Evolutionary conservation across 139 green algal genomes (phyloP).

Genomic region (Closterium sp.): DNA sequence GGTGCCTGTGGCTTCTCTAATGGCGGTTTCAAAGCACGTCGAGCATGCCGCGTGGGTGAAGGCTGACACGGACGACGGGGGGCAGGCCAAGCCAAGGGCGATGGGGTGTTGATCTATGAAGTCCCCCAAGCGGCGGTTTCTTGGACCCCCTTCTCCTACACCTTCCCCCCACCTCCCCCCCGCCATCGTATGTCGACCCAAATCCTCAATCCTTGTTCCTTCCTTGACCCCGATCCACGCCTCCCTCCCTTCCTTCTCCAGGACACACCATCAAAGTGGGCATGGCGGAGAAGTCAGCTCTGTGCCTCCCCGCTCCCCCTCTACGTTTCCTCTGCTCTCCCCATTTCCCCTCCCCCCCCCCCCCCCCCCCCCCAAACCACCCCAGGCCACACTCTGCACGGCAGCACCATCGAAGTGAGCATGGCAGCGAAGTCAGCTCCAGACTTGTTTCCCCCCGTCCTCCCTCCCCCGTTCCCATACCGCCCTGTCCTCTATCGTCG

Average conservation of each 20-base stretch:
- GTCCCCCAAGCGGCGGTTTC: neutral
- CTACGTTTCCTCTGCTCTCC: neutral
- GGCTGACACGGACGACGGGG: neutral
- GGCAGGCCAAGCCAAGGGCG: neutral
- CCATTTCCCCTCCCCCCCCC: neutral
- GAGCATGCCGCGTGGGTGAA: neutral
- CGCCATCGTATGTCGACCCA: too few species aligned
- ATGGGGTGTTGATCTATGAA: neutral
- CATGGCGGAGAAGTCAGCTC: neutral
- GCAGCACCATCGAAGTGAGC: neutral
- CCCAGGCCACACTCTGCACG: neutral
- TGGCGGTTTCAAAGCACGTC: too few species aligned
- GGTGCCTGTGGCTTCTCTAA: neutral
- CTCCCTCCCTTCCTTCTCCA: neutral
- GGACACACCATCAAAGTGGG: neutral
- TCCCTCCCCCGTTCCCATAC: too few species aligned
- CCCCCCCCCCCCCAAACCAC: neutral
- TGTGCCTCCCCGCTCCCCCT: neutral
- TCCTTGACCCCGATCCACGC: too few species aligned
- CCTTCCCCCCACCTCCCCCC: too few species aligned
- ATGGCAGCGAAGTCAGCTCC: neutral
- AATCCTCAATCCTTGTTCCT: too few species aligned
- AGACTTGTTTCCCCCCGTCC: too few species aligned
- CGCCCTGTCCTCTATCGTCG: neutral
- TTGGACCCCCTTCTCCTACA: too few species aligned